phyloP scores from a whole-genome alignment of 257 asterid species.

The Echites panduratus region DNA sequence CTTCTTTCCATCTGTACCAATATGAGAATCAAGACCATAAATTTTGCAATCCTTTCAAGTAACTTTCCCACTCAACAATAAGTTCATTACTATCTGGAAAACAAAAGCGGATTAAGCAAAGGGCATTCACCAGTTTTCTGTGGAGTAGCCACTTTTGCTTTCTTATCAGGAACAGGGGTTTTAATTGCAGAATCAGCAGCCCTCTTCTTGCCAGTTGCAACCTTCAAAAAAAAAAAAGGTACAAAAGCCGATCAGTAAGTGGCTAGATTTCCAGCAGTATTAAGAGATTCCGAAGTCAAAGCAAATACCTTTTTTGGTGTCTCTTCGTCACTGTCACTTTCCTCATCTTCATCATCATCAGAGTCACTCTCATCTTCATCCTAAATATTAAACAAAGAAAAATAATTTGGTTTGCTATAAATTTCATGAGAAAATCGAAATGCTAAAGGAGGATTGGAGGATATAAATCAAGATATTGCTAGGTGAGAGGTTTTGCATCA shows the following conservation, averaged over 20 bases:
- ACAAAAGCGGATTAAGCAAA: background rate
- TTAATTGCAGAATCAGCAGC: slow-evolving; percentile 41
- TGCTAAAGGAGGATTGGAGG: background rate
- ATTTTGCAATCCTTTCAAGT: too few relatives aligned
- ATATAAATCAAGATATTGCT: background rate
- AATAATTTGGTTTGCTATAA: too few relatives aligned
- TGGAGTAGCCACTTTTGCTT: slow-evolving; percentile 69
- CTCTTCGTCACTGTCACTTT: slow-evolving; percentile 66
- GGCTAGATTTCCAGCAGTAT: background rate
- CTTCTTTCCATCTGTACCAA: slow-evolving; percentile 64
- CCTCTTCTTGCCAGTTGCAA: slow-evolving; percentile 50
- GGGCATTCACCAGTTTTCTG: slow-evolving; percentile 63
- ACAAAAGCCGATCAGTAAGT: background rate
- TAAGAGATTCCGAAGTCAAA: background rate
- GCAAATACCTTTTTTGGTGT: slow-evolving; percentile 73
- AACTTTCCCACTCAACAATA: background rate
- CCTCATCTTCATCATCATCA: slow-evolving; percentile 34
- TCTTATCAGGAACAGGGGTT: slow-evolving; percentile 64
- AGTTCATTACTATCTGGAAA: background rate
- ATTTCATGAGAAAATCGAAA: background rate
- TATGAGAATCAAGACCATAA: background rate
- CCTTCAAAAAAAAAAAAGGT: slow-evolving; percentile 26
- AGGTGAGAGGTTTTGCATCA: background rate
- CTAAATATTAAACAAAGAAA: slow-evolving; percentile 24
- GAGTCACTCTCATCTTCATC: slow-evolving; percentile 44